Evolutionary conservation across 768 basidiomycete species (phyloP).

Genomic region (Russula compacta): DNA sequence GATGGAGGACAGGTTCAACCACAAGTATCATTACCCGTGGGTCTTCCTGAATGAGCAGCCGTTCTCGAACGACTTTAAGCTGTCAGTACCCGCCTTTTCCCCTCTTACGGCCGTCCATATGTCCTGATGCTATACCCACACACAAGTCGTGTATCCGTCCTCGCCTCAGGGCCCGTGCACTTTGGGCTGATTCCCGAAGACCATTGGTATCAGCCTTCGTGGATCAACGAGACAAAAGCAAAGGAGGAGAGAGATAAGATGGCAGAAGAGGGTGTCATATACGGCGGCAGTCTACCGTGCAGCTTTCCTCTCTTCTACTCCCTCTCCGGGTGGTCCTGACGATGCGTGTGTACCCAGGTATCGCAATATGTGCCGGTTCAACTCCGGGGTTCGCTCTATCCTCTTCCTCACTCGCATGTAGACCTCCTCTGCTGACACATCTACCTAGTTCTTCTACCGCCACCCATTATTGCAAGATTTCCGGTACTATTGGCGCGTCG

Average conservation of each 20-base stretch:
- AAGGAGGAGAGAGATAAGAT: constrained; percentile 34
- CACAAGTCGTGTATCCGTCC: constrained; percentile 23
- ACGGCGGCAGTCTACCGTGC: constrained; percentile 15
- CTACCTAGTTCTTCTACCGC: constrained; percentile 64
- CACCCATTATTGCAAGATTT: constrained; percentile 70
- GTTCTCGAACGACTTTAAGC: constrained; percentile 69
- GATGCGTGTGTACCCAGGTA: constrained; percentile 23
- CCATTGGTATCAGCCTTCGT: constrained; percentile 43
- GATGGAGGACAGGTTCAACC: constrained; percentile 85
- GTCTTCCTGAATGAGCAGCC: constrained; percentile 83
- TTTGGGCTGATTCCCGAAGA: constrained; percentile 38
- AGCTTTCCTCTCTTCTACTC: not conserved
- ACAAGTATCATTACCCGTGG: constrained; percentile 71
- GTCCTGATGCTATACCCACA: not conserved
- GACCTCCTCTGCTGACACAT: not conserved
- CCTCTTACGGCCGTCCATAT: not conserved
- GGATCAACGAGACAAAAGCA: constrained; percentile 43
- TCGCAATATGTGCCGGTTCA: constrained; percentile 47
- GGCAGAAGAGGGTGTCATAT: constrained; percentile 21
- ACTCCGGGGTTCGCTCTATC: constrained; percentile 33
- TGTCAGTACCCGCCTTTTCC: constrained; percentile 28
- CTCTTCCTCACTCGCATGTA: not conserved
- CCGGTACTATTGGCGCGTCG: constrained; percentile 87
- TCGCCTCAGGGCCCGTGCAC: constrained; percentile 28
- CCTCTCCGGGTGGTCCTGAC: not conserved